Conservation (phyloP, 2,329 filamentous ascomycete species). For the Apiospora rasikravindrae region DNA sequence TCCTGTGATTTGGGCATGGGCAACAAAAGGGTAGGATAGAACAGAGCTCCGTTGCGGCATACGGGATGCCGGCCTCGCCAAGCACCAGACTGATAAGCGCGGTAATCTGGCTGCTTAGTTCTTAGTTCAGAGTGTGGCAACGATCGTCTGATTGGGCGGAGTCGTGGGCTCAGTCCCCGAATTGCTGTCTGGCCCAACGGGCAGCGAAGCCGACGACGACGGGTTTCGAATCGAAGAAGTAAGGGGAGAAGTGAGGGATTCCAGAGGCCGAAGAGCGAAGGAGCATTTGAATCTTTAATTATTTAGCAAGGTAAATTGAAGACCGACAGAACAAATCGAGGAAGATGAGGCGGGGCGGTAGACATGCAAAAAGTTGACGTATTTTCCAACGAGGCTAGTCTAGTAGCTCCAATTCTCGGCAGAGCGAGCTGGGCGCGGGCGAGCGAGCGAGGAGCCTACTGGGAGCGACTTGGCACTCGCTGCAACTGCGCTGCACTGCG, state of each 20-base stretch:
- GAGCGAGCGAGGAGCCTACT: not conserved
- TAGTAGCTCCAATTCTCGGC: conserved; percentile 13
- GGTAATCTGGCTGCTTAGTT: conserved; percentile 11
- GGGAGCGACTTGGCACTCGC: not conserved
- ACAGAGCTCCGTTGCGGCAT: conserved; percentile 7
- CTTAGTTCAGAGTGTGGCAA: conserved; percentile 10
- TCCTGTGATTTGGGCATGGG: conserved; percentile 39
- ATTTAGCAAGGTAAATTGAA: conserved; percentile 10
- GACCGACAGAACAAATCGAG: conserved; percentile 2
- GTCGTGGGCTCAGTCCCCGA: conserved; percentile 5
- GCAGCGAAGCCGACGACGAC: not conserved
- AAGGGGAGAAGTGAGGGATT: not conserved
- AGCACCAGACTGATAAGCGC: not conserved
- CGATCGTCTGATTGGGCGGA: conserved; percentile 15
- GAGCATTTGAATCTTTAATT: not conserved
- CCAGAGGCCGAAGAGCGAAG: not conserved
- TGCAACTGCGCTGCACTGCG: not conserved
- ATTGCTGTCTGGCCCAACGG: conserved; percentile 6
- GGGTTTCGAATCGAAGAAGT: not conserved
- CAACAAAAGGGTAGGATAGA: not conserved
- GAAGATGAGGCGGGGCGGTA: conserved; percentile 5
- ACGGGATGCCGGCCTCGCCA: conserved; percentile 12
- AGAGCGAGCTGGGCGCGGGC: conserved; percentile 8
- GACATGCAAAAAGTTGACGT: conserved; percentile 15
- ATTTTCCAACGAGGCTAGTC: conserved; percentile 10